phyloP scores from a whole-genome alignment of 1,139 yeast species.

The Debaryomyces udenii region DNA sequence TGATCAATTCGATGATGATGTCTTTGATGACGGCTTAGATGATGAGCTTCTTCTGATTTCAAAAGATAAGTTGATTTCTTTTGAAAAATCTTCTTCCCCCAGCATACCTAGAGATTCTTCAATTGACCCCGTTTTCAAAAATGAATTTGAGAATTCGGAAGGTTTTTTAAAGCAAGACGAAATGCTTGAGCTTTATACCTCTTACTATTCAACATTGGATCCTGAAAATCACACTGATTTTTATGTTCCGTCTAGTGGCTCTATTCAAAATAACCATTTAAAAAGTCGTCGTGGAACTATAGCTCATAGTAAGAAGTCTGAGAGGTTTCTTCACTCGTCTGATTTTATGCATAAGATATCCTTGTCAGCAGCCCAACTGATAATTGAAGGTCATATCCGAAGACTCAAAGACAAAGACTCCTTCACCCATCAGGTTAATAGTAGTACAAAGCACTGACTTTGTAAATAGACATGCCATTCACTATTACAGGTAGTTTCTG shows the following conservation, averaged over 20 bases:
- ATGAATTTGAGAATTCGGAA: slow-evolving; percentile 20
- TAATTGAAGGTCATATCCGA: neutral
- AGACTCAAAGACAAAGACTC: neutral
- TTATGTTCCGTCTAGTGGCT: slow-evolving; percentile 26
- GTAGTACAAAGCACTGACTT: neutral
- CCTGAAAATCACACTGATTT: slow-evolving; percentile 20
- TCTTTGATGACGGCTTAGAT: slow-evolving; percentile 34
- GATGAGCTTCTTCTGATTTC: slow-evolving; percentile 19
- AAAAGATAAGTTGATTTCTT: slow-evolving; percentile 6
- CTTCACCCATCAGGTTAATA: neutral
- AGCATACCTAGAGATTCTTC: slow-evolving; percentile 4
- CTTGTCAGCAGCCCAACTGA: neutral
- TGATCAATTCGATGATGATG: slow-evolving; percentile 21
- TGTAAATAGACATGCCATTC: neutral
- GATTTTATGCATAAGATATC: slow-evolving; percentile 2
- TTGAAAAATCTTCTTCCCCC: slow-evolving; percentile 5
- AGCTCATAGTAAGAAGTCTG: slow-evolving; percentile 23
- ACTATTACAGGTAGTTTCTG: no score
- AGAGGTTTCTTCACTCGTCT: slow-evolving; percentile 4
- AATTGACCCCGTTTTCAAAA: slow-evolving; percentile 12
- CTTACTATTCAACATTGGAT: slow-evolving; percentile 30
- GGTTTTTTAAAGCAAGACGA: slow-evolving; percentile 36
- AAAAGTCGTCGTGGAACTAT: slow-evolving; percentile 13
- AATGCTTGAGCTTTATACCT: slow-evolving; percentile 37
- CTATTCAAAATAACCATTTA: slow-evolving; percentile 6